Evolutionary conservation across 805 yeast species (phyloP).

Genomic region (Ogataea kodamae): DNA sequence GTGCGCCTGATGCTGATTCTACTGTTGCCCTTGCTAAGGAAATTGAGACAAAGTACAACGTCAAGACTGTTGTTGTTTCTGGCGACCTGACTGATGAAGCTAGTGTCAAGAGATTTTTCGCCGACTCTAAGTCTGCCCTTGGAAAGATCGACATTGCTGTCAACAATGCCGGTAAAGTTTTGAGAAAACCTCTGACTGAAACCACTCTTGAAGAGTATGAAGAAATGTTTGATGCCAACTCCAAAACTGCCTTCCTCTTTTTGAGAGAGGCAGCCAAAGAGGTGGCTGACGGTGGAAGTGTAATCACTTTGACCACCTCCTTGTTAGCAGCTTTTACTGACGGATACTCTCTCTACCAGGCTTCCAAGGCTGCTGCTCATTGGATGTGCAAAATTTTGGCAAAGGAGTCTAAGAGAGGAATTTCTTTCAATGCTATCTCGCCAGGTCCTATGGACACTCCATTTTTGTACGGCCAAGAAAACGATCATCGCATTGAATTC

Average conservation of each 20-base stretch:
- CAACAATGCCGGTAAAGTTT: conserved; percentile 63
- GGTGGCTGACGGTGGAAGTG: conserved; percentile 49
- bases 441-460: conserved; percentile 71
- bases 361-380: conserved; percentile 55
- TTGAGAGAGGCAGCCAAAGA: conserved; percentile 52
- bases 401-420: conserved; percentile 47
- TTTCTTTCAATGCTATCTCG: conserved; percentile 54
- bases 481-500: conserved; percentile 54
- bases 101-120: conserved; percentile 44
- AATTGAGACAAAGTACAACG: conserved; percentile 34
- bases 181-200: conserved; percentile 57
- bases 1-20: conserved; percentile 35
- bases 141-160: conserved; percentile 61
- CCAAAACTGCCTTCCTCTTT: conserved; percentile 60
- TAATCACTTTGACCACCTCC: conserved; percentile 58
- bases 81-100: conserved; percentile 42
- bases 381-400: conserved; percentile 51
- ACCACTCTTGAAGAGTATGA: conserved; percentile 54
- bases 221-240: conserved; percentile 48
- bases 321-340: conserved; percentile 63
- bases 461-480: conserved; percentile 59
- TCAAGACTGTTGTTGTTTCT: conserved; percentile 41
- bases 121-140: conserved; percentile 39
- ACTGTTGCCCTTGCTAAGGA: conserved; percentile 38
- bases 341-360: conserved; percentile 51